Conservation (phyloP, 768 basidiomycete species). For the Tylopilus plumbeoviolaceoides region DNA sequence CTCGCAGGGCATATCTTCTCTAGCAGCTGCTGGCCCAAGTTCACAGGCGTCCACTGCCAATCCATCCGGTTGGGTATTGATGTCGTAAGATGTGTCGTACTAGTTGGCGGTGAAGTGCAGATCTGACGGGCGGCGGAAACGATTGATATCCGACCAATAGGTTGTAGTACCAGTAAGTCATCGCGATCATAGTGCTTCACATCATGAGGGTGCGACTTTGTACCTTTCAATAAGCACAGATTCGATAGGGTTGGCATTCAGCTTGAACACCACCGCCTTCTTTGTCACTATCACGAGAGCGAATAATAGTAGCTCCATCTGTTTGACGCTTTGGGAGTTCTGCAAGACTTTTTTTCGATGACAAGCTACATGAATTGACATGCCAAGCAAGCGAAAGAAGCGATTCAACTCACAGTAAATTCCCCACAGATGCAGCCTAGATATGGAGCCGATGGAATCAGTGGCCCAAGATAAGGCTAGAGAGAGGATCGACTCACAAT, state of each 20-base stretch:
- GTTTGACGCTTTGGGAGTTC: slow-evolving; percentile 68
- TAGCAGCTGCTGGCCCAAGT: too few relatives aligned
- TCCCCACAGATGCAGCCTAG: slow-evolving; percentile 91
- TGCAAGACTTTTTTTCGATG: slow-evolving; percentile 68
- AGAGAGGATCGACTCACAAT: slow-evolving; percentile 52
- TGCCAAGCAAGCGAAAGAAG: slow-evolving; percentile 2
- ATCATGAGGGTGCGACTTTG: slow-evolving; percentile 20
- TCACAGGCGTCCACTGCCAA: too few relatives aligned
- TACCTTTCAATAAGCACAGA: slow-evolving; percentile 79
- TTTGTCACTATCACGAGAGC: slow-evolving; percentile 59
- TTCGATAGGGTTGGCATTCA: slow-evolving; percentile 69
- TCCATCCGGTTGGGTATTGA: too few relatives aligned
- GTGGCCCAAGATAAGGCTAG: slow-evolving; percentile 1
- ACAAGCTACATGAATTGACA: slow-evolving; percentile 53
- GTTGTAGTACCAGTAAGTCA: slow-evolving; percentile 33
- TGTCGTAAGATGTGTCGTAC: too few relatives aligned
- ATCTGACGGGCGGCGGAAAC: slow-evolving; percentile 76
- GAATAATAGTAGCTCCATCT: slow-evolving; percentile 78
- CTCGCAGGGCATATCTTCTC: too few relatives aligned
- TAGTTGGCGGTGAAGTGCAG: too few relatives aligned
- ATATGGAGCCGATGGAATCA: slow-evolving; percentile 18
- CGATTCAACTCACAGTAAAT: slow-evolving; percentile 58
- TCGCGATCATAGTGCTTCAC: slow-evolving; percentile 17
- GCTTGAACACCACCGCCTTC: slow-evolving; percentile 76
- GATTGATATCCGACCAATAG: slow-evolving; percentile 67